Evolutionary conservation across 2,329 filamentous ascomycete genomes (phyloP), one percentile per base, ranked within the genome.

Genomic region (Aphanocladium album): DNA sequence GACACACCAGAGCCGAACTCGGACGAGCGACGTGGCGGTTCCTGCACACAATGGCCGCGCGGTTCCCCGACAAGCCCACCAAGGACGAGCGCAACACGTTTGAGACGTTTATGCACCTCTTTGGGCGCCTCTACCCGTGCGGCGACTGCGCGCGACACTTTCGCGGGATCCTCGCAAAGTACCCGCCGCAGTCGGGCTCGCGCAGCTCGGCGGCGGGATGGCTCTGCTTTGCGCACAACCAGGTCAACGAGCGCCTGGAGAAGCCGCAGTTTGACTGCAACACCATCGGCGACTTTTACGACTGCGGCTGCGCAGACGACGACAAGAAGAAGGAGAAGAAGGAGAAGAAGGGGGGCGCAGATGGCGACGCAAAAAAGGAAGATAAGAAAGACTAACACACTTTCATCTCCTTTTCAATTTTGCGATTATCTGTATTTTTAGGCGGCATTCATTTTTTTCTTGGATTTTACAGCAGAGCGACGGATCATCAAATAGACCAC

Each of bases 131-230:
- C 14, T 89, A 89, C 70, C 87, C 87, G 2, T 89, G 86, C 69
- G 86, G 87, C 67, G 86, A 89, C 67, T 89, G 87, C 72, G 87
- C 86, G 9, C 74, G 79, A 21, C 87, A 89, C 75, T 89, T 89
- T 73, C 85, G 84, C 65, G 76, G 80, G 68, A 71, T 89, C 53
- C 76, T 89, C 27, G 74, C 77, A 27, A 78, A 87, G 65, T 89
- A 81, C 67, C 87, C 86, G 21, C 86, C 87, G 1, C 87, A 89
- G 73, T 84, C 84, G 43, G 81, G 83, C 63, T 83, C 82, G 57
- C 80, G 87, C 62, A 86, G 84, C 66, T 79, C 83, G 9, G 86
- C 86, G 0, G 85, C 84, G 1, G 85, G 84, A 14, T 89, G 87
- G 87, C 80, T 86, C 16, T 89, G 87, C 68, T 84, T 85, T 70